Base-by-base conservation (phyloP, 495 filamentous ascomycete genomes). In the Pyrenula massariospora region DNA sequence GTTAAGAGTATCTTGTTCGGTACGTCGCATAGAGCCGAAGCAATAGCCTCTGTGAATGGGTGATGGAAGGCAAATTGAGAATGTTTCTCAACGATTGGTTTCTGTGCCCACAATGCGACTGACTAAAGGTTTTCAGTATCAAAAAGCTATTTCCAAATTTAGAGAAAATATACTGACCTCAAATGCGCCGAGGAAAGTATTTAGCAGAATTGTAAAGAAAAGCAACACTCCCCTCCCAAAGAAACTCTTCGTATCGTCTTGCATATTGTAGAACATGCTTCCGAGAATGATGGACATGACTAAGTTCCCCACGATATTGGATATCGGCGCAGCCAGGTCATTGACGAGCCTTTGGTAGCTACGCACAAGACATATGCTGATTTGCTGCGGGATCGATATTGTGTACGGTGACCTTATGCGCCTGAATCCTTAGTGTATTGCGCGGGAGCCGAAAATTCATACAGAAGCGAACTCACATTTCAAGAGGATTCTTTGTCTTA, bases 151-250 rank as follows among this genome's bases (percentile, higher is more conserved):
- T n/a, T n/a, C n/a, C n/a, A n/a, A n/a, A 3, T 56, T 57, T 23
- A 58, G 58, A 53, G 24, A 22, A 31, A 22, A 21, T 25, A 24
- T 54, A n/a, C n/a, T 63, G n/a, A 79, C 79, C 68, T 89, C 86
- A n/a, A 89, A 70, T 59, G 80, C 78, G 60, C 77, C 81, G 55
- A 81, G 71, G 57, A 90, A 95, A 22, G 90, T 89, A 66, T 92
- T 94, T 68, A 94, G 11, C 31, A 96, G 75, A 64, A 91, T 83
- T 25, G 88, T 84, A 65, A 95, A 95, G 77, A 95, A 96, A 10
- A 96, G 72, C 2, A 96, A 71, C 50, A 86, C 85, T 15, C 87
- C 89, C 21, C 88, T 80, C 56, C 78, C 76, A 72, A 83, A 96
- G 71, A 95, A 92, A 66, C 79, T 86, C 24, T 65, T 63, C 0